Percentiles rank a stretch among this genome's conserved stretches.
These are phyloP conservation scores for Ophiosphaerella narmari DNA, from an alignment of 2,329 filamentous ascomycete genomes.

Conservation along the genomic window DNA sequence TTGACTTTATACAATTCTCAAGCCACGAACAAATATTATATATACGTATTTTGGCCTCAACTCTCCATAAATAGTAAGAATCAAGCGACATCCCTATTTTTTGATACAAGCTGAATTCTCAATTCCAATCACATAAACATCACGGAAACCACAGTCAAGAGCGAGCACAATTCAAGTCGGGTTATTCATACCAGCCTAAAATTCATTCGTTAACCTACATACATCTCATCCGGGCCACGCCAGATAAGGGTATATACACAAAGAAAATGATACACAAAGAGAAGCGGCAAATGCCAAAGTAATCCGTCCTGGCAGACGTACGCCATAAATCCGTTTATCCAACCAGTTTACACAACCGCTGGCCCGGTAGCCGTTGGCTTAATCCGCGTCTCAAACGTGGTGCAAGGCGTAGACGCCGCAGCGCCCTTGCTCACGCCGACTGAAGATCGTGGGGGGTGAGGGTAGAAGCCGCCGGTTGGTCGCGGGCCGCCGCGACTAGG, in stretches of 20 bases:
- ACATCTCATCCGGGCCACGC: too few species aligned
- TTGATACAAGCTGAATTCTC: too few species aligned
- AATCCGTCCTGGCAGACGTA: background rate
- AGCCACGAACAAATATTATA: too few species aligned
- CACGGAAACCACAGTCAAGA: too few species aligned
- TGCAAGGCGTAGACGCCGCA: conserved; percentile 19
- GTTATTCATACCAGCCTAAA: too few species aligned
- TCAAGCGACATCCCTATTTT: too few species aligned
- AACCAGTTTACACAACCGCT: conserved; percentile 1
- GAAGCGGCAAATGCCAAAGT: conserved; percentile 1
- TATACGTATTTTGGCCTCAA: too few species aligned
- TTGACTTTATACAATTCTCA: too few species aligned
- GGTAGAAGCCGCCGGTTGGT: conserved; percentile 7
- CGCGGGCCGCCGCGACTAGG: conserved; percentile 5
- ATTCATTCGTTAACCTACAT: too few species aligned
- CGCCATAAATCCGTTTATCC: background rate
- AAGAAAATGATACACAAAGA: background rate
- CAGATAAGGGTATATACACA: conserved; percentile 7
- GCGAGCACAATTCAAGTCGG: background rate
- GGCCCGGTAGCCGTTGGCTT: conserved; percentile 22
- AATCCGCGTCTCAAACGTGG: conserved; percentile 26
- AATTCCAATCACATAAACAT: too few species aligned
- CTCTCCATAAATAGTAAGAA: too few species aligned
- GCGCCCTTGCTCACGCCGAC: conserved; percentile 8
- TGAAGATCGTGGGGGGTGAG: conserved; percentile 7